Evolutionary conservation across 2,329 filamentous ascomycete genomes (phyloP), one percentile per base, ranked within the genome.

Genomic region (Trichoderma citrinoviride): DNA sequence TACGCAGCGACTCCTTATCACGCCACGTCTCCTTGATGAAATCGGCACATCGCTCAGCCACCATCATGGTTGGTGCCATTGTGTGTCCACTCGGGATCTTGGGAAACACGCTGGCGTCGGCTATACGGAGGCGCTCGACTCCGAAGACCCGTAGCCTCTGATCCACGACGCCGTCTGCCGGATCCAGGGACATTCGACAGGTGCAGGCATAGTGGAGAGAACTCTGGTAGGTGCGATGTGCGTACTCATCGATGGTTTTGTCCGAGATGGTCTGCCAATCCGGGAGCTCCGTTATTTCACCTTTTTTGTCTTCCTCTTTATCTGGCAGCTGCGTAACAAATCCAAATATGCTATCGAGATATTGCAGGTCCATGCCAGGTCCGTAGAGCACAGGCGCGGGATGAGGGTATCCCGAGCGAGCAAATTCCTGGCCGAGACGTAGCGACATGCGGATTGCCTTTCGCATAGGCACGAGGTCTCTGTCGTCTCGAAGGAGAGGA

Each of bases 21-120:
- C 7, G 33, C 52, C 52, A 54, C 14, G n/a, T 25, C 19, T 54
- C 33, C 14, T 41, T 54, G 52, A 54, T 54, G 33, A 54, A 54
- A n/a, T 54, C 52, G 29, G 52, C 52, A 23, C 52, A 54, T 41
- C 52, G 23, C 33, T 54, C 52, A n/a, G 52, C 52, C 19, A 54
- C 33, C 52, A 54, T 54, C 52, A 54, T 54, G 5, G 52, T 54
- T 19, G 52, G 52, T 1, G 52, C 52, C 52, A 54, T 54, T 7
- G 52, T 54, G 15, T 54, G 52, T n/a, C 29, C 52, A 3, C 52
- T 54, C 14, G 52, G 33, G 23, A 54, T 37, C 15, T 54, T 54
- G 33, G 52, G 29, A 40, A 54, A 54, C 6, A 54, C 52, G 3
- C 52, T 54, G 19, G 52, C 52, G 2, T 54, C 52, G 12, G 52